Base-by-base conservation (phyloP, 1,284 basidiomycete genomes). In the Somion occarium region DNA sequence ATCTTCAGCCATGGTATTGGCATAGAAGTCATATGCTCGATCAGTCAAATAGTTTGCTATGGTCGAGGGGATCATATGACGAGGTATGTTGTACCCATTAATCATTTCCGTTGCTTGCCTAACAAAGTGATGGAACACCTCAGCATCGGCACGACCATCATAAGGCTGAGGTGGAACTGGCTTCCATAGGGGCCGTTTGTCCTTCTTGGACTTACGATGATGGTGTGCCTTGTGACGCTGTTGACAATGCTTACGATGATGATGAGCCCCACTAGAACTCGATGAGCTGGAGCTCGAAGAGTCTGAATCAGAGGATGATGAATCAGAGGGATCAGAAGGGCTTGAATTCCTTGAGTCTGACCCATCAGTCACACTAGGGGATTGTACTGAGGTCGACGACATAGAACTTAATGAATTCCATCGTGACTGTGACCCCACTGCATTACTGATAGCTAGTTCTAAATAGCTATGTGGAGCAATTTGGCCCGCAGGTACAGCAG, bases 21-120 rank as follows among this genome's bases (percentile, higher is more conserved):
- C 59, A 48, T 70, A 79, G 50, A 71, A 77, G 15, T 68, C 59
- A 50, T 71, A 68, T 0, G 72, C 73, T n/a, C 63, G 63, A 0
- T 65, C 71, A 1, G 48, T 66, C 2, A 76, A 49, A 43, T 59
- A 65, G 26, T 50, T 26, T 3, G 52, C 26, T 4, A 50, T 19
- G 2, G 41, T 46, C 3, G 13, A 4, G 18, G 43, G 39, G 18
- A 45, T 22, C 30, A 42, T 5, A 5, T 15, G 3, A n/a, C 23
- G 22, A 5, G 48, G 19, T 0, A 59, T 11, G 1, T 50, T 26
- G 34, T 53, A 56, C 0, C 41, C 55, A 0, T 43, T 13, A 2
- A 60, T 9, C 22, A 54, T 56, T 3, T 53, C 53, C 0, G 43
- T 44, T 3, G 27, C 46, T 39, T 60, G 48, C 0, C 48, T 41